Evolutionary conservation across 2,329 filamentous ascomycete species (phyloP), one percentile per base, ranked within the genome.

Genomic region (Colletotrichum abscissum): DNA sequence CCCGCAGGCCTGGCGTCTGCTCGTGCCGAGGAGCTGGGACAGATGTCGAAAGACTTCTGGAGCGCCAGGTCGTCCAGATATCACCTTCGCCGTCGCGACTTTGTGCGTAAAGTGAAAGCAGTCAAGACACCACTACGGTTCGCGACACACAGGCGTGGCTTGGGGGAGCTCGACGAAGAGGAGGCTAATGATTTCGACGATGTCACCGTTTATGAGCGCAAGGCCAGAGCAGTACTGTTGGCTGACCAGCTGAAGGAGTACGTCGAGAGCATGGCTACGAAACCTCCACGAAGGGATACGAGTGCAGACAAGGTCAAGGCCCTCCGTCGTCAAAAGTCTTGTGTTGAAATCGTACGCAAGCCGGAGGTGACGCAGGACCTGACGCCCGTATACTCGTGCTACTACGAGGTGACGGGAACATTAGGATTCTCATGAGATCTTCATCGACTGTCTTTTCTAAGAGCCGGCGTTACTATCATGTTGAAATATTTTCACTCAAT

Each of bases 11-110:
- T 84, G 6, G 81, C 81, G 1, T 75, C 72, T 4, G 80, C 80
- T 3, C 79, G 83, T 30, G 80, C 81, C 0, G 73, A 77, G 11
- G 84, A 85, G 76, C 79, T 85, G 0, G 80, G 79, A 6, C 80
- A 85, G 72, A 84, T 85, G 83, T 78, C 80, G 49, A 81, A 82
- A 60, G 84, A 85, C 77, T 85, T 85, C 75, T 85, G 82, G 83
- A 81, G 80, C 28, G 74, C 82, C 1, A 78, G 83, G 6, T 78
- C 81, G 5, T 63, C 75, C 14, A 78, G 82, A 16, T 85, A 85
- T 65, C 83, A 85, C 75, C 75, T 75, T 2, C 81, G 83, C 16
- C 80, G 84, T 9, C 78, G 78, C 38, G 80, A 81, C 72, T 85
- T 85, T 74, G 83, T 85, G 1, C 79, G 83, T 59, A 85, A 85